Percentiles rank a stretch among this genome's conserved stretches.
Evolutionary conservation across 345 rosid species (phyloP).

Genomic region (Cardamine chenopodiifolia): DNA sequence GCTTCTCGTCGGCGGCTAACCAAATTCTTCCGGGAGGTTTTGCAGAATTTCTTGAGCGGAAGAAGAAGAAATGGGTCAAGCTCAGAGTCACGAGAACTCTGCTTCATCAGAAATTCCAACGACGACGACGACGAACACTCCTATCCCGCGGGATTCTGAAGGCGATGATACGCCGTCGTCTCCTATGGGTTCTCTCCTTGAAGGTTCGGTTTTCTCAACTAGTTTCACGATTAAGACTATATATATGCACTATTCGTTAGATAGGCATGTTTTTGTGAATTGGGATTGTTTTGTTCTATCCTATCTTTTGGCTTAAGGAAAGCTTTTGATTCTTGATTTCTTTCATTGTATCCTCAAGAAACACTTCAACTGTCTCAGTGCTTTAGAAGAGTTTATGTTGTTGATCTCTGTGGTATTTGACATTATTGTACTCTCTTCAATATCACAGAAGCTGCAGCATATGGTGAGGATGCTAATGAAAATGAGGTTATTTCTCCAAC

Average conservation of each 20-base stretch:
- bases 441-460: conserved; percentile 78
- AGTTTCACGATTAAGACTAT: neutral
- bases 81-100: conserved; percentile 45
- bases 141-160: conserved; percentile 27
- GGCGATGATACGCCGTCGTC: conserved; percentile 37
- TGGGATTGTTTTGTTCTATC: neutral
- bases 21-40: neutral
- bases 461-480: conserved; percentile 56
- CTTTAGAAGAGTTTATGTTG: neutral
- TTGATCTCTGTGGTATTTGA: conserved; percentile 27
- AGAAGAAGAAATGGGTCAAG: conserved; percentile 56
- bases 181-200: conserved; percentile 59
- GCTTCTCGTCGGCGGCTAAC: conserved; percentile 20
- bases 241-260: neutral
- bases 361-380: neutral
- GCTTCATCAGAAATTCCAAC: conserved; percentile 10
- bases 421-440: conserved; percentile 1
- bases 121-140: neutral
- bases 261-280: neutral
- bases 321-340: conserved; percentile 2
- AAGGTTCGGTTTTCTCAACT: conserved; percentile 45
- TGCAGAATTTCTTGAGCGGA: neutral
- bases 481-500: conserved; percentile 50
- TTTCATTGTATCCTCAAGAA: neutral
- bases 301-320: neutral